Percentiles rank a stretch among this genome's conserved stretches.
Evolutionary conservation across 2,329 filamentous ascomycete species (phyloP).

Genomic region (Diaporthe velutina): DNA sequence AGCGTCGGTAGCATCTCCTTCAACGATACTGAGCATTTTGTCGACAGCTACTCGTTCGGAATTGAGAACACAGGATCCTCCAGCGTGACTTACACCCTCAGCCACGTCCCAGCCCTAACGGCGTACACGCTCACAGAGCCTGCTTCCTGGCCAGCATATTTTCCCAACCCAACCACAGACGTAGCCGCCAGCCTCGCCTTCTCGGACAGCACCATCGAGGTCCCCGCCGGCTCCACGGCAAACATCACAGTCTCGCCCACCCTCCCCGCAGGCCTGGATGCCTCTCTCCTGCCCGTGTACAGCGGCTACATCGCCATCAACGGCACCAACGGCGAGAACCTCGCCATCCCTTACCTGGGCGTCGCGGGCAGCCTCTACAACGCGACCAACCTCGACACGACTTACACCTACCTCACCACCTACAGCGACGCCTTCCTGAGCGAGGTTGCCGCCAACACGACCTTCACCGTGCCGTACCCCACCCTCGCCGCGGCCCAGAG

Average conservation of each 20-base stretch:
- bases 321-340: conserved; percentile 51
- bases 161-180: conserved; percentile 36
- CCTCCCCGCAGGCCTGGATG: conserved; percentile 31
- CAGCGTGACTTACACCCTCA: conserved; percentile 53
- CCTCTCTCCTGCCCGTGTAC: conserved; percentile 54
- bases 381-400: conserved; percentile 39
- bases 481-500: background rate
- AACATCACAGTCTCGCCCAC: conserved; percentile 48
- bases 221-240: conserved; percentile 46
- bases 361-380: conserved; percentile 48
- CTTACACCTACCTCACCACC: conserved; percentile 38
- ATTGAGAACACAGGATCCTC: conserved; percentile 55
- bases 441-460: conserved; percentile 41
- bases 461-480: conserved; percentile 45
- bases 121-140: conserved; percentile 49
- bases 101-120: conserved; percentile 51
- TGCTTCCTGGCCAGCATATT: background rate
- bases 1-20: conserved; percentile 54
- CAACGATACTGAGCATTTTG: conserved; percentile 57
- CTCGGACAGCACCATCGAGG: conserved; percentile 42
- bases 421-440: conserved; percentile 10
- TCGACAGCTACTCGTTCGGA: conserved; percentile 47
- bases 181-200: conserved; percentile 41
- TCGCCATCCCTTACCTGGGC: conserved; percentile 58
- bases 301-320: conserved; percentile 58